Evolutionary conservation across 257 asterid genomes (phyloP), one percentile per base, ranked within the genome.

Genomic region (Ophiorrhiza pumila): DNA sequence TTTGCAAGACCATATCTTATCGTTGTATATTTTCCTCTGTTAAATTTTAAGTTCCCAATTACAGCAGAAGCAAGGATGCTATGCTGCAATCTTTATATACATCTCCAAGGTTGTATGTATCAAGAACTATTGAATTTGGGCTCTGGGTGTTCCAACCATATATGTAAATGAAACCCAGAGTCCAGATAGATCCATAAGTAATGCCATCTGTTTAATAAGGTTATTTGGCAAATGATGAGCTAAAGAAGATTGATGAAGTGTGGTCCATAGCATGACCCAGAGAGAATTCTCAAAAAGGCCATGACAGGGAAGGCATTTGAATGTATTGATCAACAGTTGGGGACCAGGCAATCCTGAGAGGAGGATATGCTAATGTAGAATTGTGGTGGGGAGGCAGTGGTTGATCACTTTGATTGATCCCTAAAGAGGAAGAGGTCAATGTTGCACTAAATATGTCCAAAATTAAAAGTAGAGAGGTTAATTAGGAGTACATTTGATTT

Each of bases 301-400:
- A 50, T 35, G 52, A 73, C 23, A 62, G 39, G 56, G 37, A 52
- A 52, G 56, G 71, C 17, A 32, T 73, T 43, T 64, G 6, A 37
- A 64, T 39, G 42, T 20, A 64, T 62, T 74, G 12, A 66, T 74
- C 52, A 74, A 35, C 27, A 43, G 18, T 11, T 14, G 32, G 64
- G 76, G 79, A 35, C 56, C 74, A 59, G 31, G 74, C 74, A 75
- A 68, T 75, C 79, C 46, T 18, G 29, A 47, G 74, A 75, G 79
- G 74, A 75, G 69, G 79, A 75, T 75, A 34, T 35, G 74, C 64
- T 58, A 74, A 22, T 57, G 57, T 35, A 37, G 56, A 56, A 17
- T 23, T 49, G 69, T 50, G 68, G 74, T 75, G 46, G 68, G 74
- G 70, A 57, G 65, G 17, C 17, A 55, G 55, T 23, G 39, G 50